Base-by-base conservation (phyloP, 2,329 filamentous ascomycete genomes). In the Cytospora paraplurivora region DNA sequence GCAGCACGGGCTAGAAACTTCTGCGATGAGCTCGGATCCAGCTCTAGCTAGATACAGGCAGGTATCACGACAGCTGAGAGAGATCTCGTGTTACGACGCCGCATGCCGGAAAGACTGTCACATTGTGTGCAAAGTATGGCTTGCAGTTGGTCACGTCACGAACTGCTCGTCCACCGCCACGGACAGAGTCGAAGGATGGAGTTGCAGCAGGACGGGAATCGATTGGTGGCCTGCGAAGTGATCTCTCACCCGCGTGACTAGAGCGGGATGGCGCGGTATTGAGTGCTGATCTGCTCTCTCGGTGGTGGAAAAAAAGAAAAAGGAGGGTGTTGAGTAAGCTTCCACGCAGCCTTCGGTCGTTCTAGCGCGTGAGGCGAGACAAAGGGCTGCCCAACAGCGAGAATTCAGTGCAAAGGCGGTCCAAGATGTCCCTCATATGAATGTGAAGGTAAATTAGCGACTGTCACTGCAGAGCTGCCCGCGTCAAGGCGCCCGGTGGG, bases 361-460 rank as follows among this genome's bases (percentile, higher is more conserved):
- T 65, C 63, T 65, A 65, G 63, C 63, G 63, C 55, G 59, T 62
- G 59, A 59, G 63, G 63, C 59, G 60, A 63, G 57, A 50, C 32
- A 47, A 41, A 47, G 44, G 21, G n/a, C 17, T 44, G 10, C 17
- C 44, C n/a, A 47, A 19, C 5, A n/a, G 8, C 8, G 6, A 8
- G 21, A 11, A 47, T 21, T 4, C n/a, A 11, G 44, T 21, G 8
- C 8, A 17, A 21, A n/a, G 38, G n/a, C n/a, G 38, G 38, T n/a
- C 38, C n/a, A 47, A 13, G 11, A 47, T 3, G n/a, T 19, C 10
- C 8, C 44, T 19, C 44, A 7, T 47, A n/a, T 47, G 44, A 21
- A 21, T 10, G 8, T 12, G 12, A 12, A 4, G 13, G 27, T 27
- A 27, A 15, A 41, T 17, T 13, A 19, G n/a, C 1, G 44, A 47